Evolutionary conservation across 495 filamentous ascomycete species (phyloP).

Genomic region (Aspergillus avenaceus): DNA sequence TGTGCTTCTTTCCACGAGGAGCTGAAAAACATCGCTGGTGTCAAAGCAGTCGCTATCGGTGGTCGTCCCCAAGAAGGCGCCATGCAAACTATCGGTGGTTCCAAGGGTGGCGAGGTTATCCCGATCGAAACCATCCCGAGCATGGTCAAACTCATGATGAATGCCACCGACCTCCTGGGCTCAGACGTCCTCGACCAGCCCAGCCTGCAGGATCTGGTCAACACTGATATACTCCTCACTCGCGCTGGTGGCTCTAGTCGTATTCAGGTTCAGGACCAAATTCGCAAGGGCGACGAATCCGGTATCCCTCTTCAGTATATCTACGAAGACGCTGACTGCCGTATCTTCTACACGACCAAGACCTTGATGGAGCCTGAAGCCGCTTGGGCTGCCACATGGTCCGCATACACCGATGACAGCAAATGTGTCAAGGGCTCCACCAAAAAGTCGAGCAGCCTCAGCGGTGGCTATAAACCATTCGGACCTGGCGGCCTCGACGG

Average conservation of each 20-base stretch:
- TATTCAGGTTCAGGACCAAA: conserved; percentile 10
- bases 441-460: conserved; percentile 2
- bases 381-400: conserved; percentile 16
- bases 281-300: conserved; percentile 9
- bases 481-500: background rate
- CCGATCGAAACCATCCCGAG: background rate
- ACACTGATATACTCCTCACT: conserved; percentile 2
- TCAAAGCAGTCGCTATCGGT: conserved; percentile 45
- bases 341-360: conserved; percentile 22
- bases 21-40: conserved; percentile 47
- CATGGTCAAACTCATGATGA: background rate
- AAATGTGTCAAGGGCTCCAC: conserved; percentile 12
- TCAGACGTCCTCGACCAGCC: background rate
- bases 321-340: conserved; percentile 30
- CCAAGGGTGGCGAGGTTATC: conserved; percentile 24
- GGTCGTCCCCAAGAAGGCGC: conserved; percentile 38
- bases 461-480: conserved; percentile 7
- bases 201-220: background rate
- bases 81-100: conserved; percentile 40
- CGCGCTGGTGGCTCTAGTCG: background rate
- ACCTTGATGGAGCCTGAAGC: conserved; percentile 9
- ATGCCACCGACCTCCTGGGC: background rate
- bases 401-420: conserved; percentile 9
- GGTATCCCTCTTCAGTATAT: conserved; percentile 20
- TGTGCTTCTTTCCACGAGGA: conserved; percentile 51